Evolutionary conservation across 192 early-diverging fungal species (phyloP).

Genomic region (Funneliformis mosseae): DNA sequence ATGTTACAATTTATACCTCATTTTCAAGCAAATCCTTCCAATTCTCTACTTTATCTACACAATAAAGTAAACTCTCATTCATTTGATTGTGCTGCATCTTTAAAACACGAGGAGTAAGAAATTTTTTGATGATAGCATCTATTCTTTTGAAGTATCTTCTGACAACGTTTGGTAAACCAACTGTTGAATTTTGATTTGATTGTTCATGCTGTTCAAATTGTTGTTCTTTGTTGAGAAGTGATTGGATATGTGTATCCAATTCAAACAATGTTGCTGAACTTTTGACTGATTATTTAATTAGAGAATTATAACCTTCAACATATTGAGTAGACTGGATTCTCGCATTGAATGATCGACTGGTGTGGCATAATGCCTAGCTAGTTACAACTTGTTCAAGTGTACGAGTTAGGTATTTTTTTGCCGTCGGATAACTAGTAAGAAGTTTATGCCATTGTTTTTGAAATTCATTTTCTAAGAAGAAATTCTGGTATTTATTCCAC

Average conservation of each 20-base stretch:
- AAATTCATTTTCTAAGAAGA: too few relatives aligned
- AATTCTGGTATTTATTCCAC: too few relatives aligned
- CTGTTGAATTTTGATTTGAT: not conserved
- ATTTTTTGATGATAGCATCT: not conserved
- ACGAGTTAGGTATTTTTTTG: too few relatives aligned
- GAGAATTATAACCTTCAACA: not conserved
- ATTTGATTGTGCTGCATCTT: not conserved
- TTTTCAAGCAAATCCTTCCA: not conserved
- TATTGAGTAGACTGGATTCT: not conserved
- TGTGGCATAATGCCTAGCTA: not conserved
- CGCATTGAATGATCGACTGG: not conserved
- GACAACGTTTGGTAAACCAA: not conserved
- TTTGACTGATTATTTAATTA: not conserved
- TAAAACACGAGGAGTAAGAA: not conserved
- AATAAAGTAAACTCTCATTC: conserved; percentile 4
- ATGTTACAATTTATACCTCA: too few relatives aligned
- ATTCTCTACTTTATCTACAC: not conserved
- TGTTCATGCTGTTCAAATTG: not conserved
- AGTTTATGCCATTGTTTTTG: too few relatives aligned
- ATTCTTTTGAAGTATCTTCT: not conserved
- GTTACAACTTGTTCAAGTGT: too few relatives aligned
- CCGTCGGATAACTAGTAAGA: too few relatives aligned
- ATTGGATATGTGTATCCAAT: not conserved
- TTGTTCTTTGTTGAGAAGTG: not conserved
- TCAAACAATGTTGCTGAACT: not conserved